phyloP scores from a whole-genome alignment of 805 yeast genomes.

The Sungouiozyma intestinalis region DNA sequence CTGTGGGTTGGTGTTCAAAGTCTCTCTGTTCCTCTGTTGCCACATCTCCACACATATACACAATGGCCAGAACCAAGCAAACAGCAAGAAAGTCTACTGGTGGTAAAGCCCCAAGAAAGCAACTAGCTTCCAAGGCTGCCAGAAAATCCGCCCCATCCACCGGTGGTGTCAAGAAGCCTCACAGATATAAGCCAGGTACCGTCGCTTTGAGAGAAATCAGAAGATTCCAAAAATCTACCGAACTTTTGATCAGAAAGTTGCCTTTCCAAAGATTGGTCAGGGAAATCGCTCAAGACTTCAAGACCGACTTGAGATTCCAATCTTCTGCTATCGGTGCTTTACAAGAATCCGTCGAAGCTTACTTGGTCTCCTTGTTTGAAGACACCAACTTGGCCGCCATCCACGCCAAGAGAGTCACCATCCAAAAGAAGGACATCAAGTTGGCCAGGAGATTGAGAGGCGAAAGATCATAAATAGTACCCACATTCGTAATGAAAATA shows the following conservation, averaged over 20 bases:
- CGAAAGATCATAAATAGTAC: constrained; percentile 58
- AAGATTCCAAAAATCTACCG: constrained; percentile 95
- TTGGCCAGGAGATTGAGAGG: constrained; percentile 98
- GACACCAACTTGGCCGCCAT: constrained; percentile 98
- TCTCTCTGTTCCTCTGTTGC: too few relatives aligned
- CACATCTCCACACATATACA: too few relatives aligned
- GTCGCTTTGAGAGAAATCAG: constrained; percentile 95
- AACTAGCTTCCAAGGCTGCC: constrained; percentile 84
- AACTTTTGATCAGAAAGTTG: constrained; percentile 85
- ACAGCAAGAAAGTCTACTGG: constrained; percentile 92
- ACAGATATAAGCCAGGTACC: constrained; percentile 96
- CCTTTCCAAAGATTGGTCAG: constrained; percentile 97
- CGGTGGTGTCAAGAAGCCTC: constrained; percentile 91
- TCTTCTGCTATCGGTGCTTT: constrained; percentile 95
- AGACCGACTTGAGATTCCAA: constrained; percentile 91
- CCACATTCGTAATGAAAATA: neutral
- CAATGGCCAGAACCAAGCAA: constrained; percentile 88
- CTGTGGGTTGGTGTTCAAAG: too few relatives aligned
- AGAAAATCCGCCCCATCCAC: constrained; percentile 88
- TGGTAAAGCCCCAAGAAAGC: constrained; percentile 95
- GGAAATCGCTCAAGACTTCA: constrained; percentile 91
- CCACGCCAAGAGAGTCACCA: constrained; percentile 98
- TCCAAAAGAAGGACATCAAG: constrained; percentile 96
- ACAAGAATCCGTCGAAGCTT: constrained; percentile 98
- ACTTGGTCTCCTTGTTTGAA: constrained; percentile 89